Evolutionary conservation across 495 filamentous ascomycete species (phyloP), one percentile per base, ranked within the genome.

Genomic region (Cairneyella variabilis): DNA sequence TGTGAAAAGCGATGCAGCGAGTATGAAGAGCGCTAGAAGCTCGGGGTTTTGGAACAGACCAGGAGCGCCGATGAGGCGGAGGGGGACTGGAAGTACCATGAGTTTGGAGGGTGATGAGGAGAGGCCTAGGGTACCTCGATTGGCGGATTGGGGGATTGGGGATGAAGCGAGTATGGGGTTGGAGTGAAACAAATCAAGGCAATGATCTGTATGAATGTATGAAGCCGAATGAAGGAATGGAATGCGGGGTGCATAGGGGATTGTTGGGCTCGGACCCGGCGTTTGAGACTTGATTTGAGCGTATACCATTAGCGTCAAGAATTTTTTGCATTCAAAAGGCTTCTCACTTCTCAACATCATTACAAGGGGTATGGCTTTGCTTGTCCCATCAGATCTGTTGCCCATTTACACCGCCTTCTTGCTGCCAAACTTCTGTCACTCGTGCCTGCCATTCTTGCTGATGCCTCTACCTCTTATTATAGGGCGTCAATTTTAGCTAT

Each of bases 91-190:
- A 16, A 64, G 62, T 9, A 70, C 64, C 41, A 21, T 64, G 10
- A 64, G 65, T 39, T 63, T 58, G 14, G 40, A 22, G 0, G 49
- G 49, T 30, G 70, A 71, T 8, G 70, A 70, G 49, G 71, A 69
- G 16, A 57, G 60, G 9, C 55, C 71, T 5, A 61, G 63, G 37
- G 49, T 69, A 32, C 68, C 73, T 40, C 69, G 70, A 36, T 71
- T 81, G 48, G 72, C 76, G 27, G 77, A 78, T 57, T 79, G 79
- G 76, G 74, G 76, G 2, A 75, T 83, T 49, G 76, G 75, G 3
- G 79, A 82, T 51, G 78, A 79, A 51, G 71, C 72, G 16, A 66
- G 71, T 54, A 79, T 80, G 78, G 71, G 69, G 7, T 64, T 80
- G 26, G 75, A 76, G 37, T 77, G 41, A 56, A 8, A 38, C 26